phyloP scores from a whole-genome alignment of 2,329 filamentous ascomycete genomes.

The Davidsoniella eucalypti region DNA sequence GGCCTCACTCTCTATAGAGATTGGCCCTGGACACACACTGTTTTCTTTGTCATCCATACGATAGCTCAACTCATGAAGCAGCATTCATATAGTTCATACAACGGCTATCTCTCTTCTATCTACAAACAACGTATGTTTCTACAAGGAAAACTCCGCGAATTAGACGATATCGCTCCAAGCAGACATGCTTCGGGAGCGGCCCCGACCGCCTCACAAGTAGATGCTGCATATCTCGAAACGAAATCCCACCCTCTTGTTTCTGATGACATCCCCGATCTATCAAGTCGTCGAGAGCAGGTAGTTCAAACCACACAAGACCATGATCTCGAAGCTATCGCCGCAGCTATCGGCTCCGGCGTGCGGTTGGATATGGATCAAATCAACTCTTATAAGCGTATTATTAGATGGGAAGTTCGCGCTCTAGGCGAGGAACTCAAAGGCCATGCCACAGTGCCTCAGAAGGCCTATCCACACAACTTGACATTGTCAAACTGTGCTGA shows the following conservation, averaged over 20 bases:
- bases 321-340: slow-evolving; percentile 32
- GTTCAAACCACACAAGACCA: slow-evolving; percentile 45
- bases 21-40: slow-evolving; percentile 72
- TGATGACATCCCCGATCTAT: slow-evolving; percentile 1
- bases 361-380: slow-evolving; percentile 47
- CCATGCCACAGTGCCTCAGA: slow-evolving; percentile 33
- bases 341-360: slow-evolving; percentile 25
- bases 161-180: slow-evolving; percentile 25
- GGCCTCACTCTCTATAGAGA: slow-evolving; percentile 52
- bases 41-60: slow-evolving; percentile 60
- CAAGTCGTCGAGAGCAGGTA: slow-evolving; percentile 21
- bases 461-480: slow-evolving; percentile 52
- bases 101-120: slow-evolving; percentile 50
- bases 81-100: slow-evolving; percentile 65
- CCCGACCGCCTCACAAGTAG: slow-evolving; percentile 15
- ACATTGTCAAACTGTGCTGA: slow-evolving; percentile 49
- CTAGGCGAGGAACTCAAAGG: slow-evolving; percentile 49
- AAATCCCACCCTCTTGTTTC: slow-evolving; percentile 9
- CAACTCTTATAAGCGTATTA: slow-evolving; percentile 44
- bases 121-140: slow-evolving; percentile 34
- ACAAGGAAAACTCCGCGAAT: slow-evolving; percentile 34
- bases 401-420: slow-evolving; percentile 49
- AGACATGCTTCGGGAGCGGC: background rate
- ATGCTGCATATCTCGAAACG: slow-evolving; percentile 13
- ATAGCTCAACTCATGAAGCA: slow-evolving; percentile 73